phyloP scores from a whole-genome alignment of 768 basidiomycete genomes.

The Phylloporus sp. region DNA sequence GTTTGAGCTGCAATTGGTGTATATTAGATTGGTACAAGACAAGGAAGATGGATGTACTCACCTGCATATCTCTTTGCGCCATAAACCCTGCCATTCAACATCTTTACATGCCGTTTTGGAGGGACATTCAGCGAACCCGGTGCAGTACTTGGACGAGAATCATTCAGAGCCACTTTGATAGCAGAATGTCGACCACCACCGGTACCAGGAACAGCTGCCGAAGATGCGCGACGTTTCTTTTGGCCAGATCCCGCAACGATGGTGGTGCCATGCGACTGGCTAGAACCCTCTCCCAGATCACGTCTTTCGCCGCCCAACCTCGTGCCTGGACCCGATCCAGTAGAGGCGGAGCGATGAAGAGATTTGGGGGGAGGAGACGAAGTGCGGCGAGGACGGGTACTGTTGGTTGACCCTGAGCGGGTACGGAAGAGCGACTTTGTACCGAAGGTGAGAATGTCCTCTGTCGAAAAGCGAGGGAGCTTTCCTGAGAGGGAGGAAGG shows the following conservation, averaged over 20 bases:
- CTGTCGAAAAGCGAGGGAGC: constrained; percentile 22
- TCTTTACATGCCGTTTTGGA: constrained; percentile 42
- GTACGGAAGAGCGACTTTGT: constrained; percentile 29
- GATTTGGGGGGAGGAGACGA: constrained; percentile 18
- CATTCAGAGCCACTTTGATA: constrained; percentile 1
- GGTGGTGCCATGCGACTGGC: neutral
- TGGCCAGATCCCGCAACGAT: neutral
- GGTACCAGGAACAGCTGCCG: constrained; percentile 18
- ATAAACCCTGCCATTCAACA: constrained; percentile 87
- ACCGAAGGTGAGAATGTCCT: constrained; percentile 30
- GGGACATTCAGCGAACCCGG: constrained; percentile 2
- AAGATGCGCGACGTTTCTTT: constrained; percentile 21
- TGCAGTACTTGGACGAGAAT: constrained; percentile 7
- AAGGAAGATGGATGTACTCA: constrained; percentile 4
- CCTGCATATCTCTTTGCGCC: constrained; percentile 42
- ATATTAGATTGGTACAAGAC: neutral
- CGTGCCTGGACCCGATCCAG: constrained; percentile 9
- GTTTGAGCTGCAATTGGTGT: constrained; percentile 20
- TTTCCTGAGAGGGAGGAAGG: constrained; percentile 10
- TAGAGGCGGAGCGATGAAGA: constrained; percentile 20
- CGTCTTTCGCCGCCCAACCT: neutral
- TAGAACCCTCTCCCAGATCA: constrained; percentile 4
- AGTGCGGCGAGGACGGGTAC: neutral
- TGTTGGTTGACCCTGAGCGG: constrained; percentile 16
- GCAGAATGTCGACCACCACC: constrained; percentile 29